Percentiles rank a stretch among this genome's conserved stretches.
These are phyloP conservation scores for Pythium phragmiticola DNA, from an alignment of 352 stramenopile genomes.

Conservation along the genomic window DNA sequence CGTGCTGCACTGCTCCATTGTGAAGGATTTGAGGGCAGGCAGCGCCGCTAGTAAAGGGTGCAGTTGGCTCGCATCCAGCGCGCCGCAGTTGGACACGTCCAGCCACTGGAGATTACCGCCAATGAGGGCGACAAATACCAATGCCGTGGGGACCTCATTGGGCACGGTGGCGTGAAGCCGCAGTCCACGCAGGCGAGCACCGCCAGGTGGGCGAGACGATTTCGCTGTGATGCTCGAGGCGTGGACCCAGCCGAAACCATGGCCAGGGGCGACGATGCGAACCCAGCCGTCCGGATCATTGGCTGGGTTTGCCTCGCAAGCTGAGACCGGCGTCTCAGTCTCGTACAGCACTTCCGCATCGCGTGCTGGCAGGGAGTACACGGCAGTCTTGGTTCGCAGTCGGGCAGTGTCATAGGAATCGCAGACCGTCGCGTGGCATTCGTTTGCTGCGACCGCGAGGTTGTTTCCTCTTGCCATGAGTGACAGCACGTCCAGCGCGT, in stretches of 20 bases:
- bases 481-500: background rate
- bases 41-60: background rate
- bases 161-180: background rate
- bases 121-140: background rate
- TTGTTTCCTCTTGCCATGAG: constrained; percentile 2
- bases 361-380: background rate
- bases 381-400: background rate
- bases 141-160: background rate
- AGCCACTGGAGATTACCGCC: background rate
- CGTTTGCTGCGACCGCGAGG: background rate
- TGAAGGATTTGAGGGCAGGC: background rate
- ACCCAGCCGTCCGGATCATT: background rate
- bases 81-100: constrained; percentile 1
- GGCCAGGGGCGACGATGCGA: background rate
- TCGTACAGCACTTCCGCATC: background rate
- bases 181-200: background rate
- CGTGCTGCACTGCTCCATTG: background rate
- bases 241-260: background rate
- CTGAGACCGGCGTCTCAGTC: background rate
- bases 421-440: background rate
- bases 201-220: background rate
- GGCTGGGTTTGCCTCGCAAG: background rate
- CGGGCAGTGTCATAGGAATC: background rate
- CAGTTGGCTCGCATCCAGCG: background rate
- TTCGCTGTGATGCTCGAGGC: background rate